Conservation (phyloP, 805 yeast species). For the Kodamaea leandrae region DNA sequence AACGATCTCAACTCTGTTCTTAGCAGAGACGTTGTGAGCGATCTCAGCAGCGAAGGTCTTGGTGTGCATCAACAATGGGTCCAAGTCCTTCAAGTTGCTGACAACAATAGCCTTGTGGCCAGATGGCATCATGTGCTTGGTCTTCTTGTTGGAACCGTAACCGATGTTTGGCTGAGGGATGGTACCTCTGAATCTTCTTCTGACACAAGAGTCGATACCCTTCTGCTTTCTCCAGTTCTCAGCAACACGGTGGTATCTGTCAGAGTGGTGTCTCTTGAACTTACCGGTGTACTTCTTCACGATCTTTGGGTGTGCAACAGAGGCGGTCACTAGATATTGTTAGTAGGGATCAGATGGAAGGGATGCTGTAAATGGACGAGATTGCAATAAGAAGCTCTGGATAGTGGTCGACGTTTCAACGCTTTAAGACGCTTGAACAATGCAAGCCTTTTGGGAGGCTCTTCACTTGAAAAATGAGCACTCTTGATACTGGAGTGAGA, state of each 20-base stretch:
- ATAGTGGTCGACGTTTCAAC: background rate
- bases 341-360: slow-evolving; percentile 21
- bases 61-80: slow-evolving; percentile 93
- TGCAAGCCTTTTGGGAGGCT: too few relatives aligned
- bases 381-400: too few relatives aligned
- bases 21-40: slow-evolving; percentile 97
- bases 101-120: slow-evolving; percentile 98
- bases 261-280: slow-evolving; percentile 99
- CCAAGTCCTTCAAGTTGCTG: slow-evolving; percentile 89
- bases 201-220: slow-evolving; percentile 99
- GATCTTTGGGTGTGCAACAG: slow-evolving; percentile 98
- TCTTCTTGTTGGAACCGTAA: slow-evolving; percentile 99
- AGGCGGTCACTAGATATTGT: slow-evolving; percentile 75
- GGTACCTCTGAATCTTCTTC: slow-evolving; percentile 99
- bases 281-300: slow-evolving; percentile 98
- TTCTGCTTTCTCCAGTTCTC: slow-evolving; percentile 99
- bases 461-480: too few relatives aligned
- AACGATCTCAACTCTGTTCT: slow-evolving; percentile 94
- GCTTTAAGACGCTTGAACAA: too few relatives aligned
- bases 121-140: slow-evolving; percentile 91
- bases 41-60: slow-evolving; percentile 99
- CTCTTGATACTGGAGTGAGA: too few relatives aligned
- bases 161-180: slow-evolving; percentile 99
- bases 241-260: slow-evolving; percentile 96
- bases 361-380: too few relatives aligned